Percentiles rank a stretch among this genome's conserved stretches.
phyloP scores from a whole-genome alignment of 2,329 filamentous ascomycete genomes.

The Daldinia sp. region DNA sequence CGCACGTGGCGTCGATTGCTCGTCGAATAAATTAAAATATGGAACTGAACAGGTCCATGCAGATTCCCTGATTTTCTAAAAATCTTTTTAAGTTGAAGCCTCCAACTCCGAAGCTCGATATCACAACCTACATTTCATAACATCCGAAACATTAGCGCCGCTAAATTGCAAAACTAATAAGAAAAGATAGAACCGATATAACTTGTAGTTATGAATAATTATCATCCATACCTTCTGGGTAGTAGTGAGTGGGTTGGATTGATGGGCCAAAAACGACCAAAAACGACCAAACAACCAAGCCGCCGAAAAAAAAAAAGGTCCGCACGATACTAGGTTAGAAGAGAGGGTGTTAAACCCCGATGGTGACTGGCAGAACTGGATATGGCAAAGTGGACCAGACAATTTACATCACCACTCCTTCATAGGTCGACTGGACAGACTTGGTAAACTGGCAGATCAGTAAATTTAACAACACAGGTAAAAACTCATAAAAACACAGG shows the following conservation, averaged over 20 bases:
- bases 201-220: no score
- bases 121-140: slow-evolving; percentile 31
- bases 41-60: slow-evolving; percentile 8
- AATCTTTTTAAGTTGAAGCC: slow-evolving; percentile 8
- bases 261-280: neutral
- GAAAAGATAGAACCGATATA: no score
- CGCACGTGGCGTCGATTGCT: slow-evolving; percentile 8
- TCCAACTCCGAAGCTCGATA: neutral
- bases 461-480: no score
- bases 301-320: slow-evolving; percentile 5
- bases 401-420: neutral
- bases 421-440: no score
- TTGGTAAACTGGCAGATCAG: no score
- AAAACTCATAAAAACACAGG: no score
- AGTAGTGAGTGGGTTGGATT: neutral
- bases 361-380: slow-evolving; percentile 1
- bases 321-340: neutral
- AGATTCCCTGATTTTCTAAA: slow-evolving; percentile 15
- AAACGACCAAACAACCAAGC: neutral
- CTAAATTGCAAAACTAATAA: no score
- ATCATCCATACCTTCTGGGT: slow-evolving; percentile 5
- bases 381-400: slow-evolving; percentile 22
- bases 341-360: slow-evolving; percentile 1
- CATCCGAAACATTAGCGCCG: slow-evolving; percentile 23
- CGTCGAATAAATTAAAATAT: neutral